Conservation (phyloP, 768 basidiomycete genomes). For the Suillus spraguei region DNA sequence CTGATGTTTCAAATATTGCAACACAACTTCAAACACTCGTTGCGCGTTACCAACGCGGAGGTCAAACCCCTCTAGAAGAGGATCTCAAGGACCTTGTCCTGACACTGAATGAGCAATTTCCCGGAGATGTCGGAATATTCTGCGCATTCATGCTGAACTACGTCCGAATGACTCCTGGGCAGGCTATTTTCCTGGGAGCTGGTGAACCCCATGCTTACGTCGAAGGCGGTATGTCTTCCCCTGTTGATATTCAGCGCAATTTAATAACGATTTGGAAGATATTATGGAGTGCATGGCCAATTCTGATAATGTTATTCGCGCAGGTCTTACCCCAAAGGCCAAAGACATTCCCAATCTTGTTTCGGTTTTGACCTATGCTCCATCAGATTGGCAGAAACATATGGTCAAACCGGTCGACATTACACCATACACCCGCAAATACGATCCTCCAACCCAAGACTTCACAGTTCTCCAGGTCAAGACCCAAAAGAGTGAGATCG, state of each 20-base stretch:
- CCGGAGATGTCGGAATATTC: slow-evolving; percentile 91
- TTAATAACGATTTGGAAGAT: slow-evolving; percentile 50
- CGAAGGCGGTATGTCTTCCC: slow-evolving; percentile 68
- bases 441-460: slow-evolving; percentile 92
- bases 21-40: slow-evolving; percentile 60
- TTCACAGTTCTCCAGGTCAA: slow-evolving; percentile 81
- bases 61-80: slow-evolving; percentile 42
- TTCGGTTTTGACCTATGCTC: slow-evolving; percentile 81
- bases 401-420: slow-evolving; percentile 53
- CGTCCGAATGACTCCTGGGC: slow-evolving; percentile 73
- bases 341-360: slow-evolving; percentile 93
- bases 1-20: slow-evolving; percentile 55
- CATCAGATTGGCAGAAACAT: slow-evolving; percentile 70
- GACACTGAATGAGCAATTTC: slow-evolving; percentile 71
- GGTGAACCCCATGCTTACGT: slow-evolving; percentile 98
- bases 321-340: slow-evolving; percentile 95
- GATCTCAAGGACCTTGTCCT: slow-evolving; percentile 65
- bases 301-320: slow-evolving; percentile 98
- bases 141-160: slow-evolving; percentile 91
- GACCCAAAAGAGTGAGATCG: slow-evolving; percentile 45
- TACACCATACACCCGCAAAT: slow-evolving; percentile 50
- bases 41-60: slow-evolving; percentile 56
- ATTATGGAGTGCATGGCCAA: slow-evolving; percentile 99
- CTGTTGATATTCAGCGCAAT: background rate
- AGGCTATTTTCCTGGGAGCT: slow-evolving; percentile 94